A percentile compares a stretch with the other conserved stretches of the same genome.
Evolutionary conservation across 352 stramenopile species (phyloP).

Genomic region (Blastocystis sp.): DNA sequence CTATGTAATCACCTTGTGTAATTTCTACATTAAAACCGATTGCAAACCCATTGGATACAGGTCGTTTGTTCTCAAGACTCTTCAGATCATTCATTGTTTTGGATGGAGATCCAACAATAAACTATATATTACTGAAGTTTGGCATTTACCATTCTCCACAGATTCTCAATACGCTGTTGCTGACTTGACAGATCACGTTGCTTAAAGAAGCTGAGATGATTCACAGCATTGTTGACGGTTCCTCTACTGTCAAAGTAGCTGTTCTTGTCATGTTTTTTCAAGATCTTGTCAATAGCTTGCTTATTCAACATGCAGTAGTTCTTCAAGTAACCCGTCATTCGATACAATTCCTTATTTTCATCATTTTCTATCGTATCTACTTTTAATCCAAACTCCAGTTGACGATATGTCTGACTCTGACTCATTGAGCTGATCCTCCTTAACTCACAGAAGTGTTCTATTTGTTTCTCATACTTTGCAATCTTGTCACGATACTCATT

Average conservation of each 20-base stretch:
- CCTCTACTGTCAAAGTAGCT: constrained; percentile 47
- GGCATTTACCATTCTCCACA: not conserved
- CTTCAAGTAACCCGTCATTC: constrained; percentile 49
- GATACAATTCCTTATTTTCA: constrained; percentile 36
- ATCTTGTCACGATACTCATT: constrained; percentile 18
- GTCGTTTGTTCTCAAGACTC: not conserved
- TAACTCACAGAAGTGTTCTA: constrained; percentile 48
- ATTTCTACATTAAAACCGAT: constrained; percentile 25
- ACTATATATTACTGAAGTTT: not conserved
- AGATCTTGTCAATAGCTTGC: constrained; percentile 58
- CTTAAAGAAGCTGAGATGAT: constrained; percentile 37
- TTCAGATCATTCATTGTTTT: constrained; percentile 38
- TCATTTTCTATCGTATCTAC: too few species aligned
- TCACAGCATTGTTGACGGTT: constrained; percentile 47
- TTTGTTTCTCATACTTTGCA: constrained; percentile 34
- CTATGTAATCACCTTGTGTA: not conserved
- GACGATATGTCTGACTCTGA: constrained; percentile 30
- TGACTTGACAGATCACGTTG: constrained; percentile 17
- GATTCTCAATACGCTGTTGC: not conserved
- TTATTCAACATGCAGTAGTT: constrained; percentile 62
- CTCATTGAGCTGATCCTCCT: not conserved
- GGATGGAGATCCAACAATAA: not conserved
- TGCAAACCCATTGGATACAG: not conserved
- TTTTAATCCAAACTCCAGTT: constrained; percentile 54
- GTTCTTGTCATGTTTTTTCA: constrained; percentile 62